These are phyloP conservation scores for Ascochyta rabiei DNA, from an alignment of 2,329 filamentous ascomycete species.

Conservation along the genomic window DNA sequence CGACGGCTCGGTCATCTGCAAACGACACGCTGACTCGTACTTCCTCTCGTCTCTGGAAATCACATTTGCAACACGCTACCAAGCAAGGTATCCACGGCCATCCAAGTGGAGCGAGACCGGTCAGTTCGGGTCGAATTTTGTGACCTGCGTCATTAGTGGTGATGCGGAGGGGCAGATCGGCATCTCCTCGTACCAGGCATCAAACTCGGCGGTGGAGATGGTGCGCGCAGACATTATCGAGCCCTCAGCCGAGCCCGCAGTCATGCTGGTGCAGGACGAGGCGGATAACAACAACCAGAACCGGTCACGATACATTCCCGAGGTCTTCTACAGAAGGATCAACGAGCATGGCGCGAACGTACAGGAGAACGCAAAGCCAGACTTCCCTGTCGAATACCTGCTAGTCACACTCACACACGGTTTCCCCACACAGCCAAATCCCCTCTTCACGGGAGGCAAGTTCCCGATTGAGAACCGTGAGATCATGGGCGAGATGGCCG, in stretches of 20 bases:
- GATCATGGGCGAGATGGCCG: conserved; percentile 83
- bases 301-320: conserved; percentile 87
- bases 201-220: conserved; percentile 96
- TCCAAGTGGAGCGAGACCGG: conserved; percentile 98
- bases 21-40: conserved; percentile 93
- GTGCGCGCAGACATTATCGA: conserved; percentile 93
- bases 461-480: conserved; percentile 95
- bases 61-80: conserved; percentile 83
- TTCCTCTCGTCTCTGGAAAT: conserved; percentile 93
- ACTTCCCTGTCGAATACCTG: conserved; percentile 95
- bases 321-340: conserved; percentile 93
- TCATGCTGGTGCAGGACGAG: conserved; percentile 94
- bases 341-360: conserved; percentile 98
- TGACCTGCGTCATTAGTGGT: conserved; percentile 94
- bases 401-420: conserved; percentile 95
- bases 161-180: conserved; percentile 87
- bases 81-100: conserved; percentile 84
- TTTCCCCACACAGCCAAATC: conserved; percentile 81
- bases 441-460: conserved; percentile 71
- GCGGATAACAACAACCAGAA: conserved; percentile 77
- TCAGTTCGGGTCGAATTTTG: conserved; percentile 92
- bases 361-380: conserved; percentile 94
- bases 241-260: conserved; percentile 86
- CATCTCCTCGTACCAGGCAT: conserved; percentile 91
- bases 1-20: conserved; percentile 89